These are phyloP conservation scores for Tilletia setariae DNA, from an alignment of 1,284 basidiomycete genomes.

Conservation along the genomic window DNA sequence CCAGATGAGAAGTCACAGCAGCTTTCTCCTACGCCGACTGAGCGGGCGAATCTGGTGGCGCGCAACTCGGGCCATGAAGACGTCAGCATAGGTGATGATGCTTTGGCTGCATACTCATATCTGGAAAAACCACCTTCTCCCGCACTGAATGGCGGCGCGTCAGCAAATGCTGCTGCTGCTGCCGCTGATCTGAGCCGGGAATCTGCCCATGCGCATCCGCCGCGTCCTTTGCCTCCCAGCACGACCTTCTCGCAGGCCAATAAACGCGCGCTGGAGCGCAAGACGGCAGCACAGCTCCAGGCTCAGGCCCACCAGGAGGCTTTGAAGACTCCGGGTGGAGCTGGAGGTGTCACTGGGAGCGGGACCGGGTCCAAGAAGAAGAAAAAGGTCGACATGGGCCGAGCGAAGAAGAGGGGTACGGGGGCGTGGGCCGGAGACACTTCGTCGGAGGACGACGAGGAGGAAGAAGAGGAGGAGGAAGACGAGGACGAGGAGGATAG, in stretches of 20 bases:
- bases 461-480: slow-evolving; percentile 48
- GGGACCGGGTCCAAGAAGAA: slow-evolving; percentile 24
- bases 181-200: background rate
- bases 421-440: slow-evolving; percentile 38
- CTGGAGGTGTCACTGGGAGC: background rate
- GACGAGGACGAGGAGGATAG: slow-evolving; percentile 29
- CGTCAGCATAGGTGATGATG: slow-evolving; percentile 38
- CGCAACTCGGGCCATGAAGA: too few species aligned
- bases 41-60: too few species aligned
- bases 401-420: slow-evolving; percentile 21
- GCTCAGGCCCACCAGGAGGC: slow-evolving; percentile 45
- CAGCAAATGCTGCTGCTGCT: background rate
- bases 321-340: slow-evolving; percentile 34
- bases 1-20: too few species aligned
- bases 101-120: slow-evolving; percentile 45
- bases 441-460: slow-evolving; percentile 42
- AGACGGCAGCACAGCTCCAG: slow-evolving; percentile 43
- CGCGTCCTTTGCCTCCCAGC: slow-evolving; percentile 7
- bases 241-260: slow-evolving; percentile 10
- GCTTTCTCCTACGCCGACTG: too few species aligned
- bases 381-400: slow-evolving; percentile 25
- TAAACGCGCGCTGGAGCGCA: slow-evolving; percentile 32
- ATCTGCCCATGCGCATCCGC: background rate
- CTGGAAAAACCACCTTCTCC: slow-evolving; percentile 46
- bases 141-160: slow-evolving; percentile 10